phyloP scores from a whole-genome alignment of 2,329 filamentous ascomycete species.

The Intubia oerlemansii region DNA sequence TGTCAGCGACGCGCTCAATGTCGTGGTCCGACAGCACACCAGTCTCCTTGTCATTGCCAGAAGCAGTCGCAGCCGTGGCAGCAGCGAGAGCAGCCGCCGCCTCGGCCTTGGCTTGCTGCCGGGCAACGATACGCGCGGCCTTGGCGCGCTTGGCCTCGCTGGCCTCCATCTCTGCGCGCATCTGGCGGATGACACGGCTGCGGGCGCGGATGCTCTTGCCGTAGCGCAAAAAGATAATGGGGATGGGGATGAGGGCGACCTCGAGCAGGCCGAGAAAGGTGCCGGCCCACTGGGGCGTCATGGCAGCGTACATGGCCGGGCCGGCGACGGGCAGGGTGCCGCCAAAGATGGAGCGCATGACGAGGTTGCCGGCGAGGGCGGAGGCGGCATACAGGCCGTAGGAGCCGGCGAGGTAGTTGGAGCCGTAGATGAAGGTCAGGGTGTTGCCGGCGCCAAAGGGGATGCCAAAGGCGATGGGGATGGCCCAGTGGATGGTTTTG shows the following conservation, averaged over 20 bases:
- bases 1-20: constrained; percentile 2
- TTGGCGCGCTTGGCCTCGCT: constrained; percentile 10
- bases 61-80: constrained; percentile 1
- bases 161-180: constrained; percentile 19
- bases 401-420: constrained; percentile 52
- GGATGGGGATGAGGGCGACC: constrained; percentile 50
- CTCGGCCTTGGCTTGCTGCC: constrained; percentile 3
- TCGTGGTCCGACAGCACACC: too few relatives aligned
- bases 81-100: background rate
- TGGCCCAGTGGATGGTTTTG: constrained; percentile 54
- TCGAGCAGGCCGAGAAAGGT: constrained; percentile 51
- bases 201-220: constrained; percentile 24
- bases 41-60: too few relatives aligned
- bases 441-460: constrained; percentile 58
- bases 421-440: constrained; percentile 56
- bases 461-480: constrained; percentile 52
- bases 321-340: constrained; percentile 53
- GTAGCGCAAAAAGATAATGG: constrained; percentile 46
- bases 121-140: constrained; percentile 7
- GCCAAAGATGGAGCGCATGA: constrained; percentile 46
- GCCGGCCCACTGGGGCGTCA: constrained; percentile 55
- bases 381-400: constrained; percentile 63
- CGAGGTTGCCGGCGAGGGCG: constrained; percentile 54
- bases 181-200: constrained; percentile 21
- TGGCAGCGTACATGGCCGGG: constrained; percentile 40